Evolutionary conservation across 2,329 filamentous ascomycete species (phyloP).

Genomic region (Fusarium xyrophilum): DNA sequence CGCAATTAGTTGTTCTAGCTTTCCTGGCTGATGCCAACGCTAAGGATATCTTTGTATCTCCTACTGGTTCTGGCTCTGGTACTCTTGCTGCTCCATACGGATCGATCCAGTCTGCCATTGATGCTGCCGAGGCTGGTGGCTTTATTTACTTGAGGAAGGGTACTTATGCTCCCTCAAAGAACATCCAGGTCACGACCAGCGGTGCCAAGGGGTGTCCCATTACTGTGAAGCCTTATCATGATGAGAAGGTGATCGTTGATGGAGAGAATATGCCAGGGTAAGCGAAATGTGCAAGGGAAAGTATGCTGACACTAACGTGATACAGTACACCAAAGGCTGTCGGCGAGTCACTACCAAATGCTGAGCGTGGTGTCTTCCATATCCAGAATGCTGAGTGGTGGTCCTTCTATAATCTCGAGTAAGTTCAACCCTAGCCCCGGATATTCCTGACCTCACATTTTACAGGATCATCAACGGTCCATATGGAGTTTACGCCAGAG

Average conservation of each 20-base stretch:
- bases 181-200: constrained; percentile 56
- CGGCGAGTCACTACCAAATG: constrained; percentile 48
- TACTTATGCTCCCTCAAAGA: constrained; percentile 54
- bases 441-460: background rate
- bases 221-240: constrained; percentile 51
- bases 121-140: constrained; percentile 55
- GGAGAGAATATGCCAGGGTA: constrained; percentile 47
- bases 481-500: constrained; percentile 48
- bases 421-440: background rate
- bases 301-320: too few relatives aligned
- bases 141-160: constrained; percentile 55
- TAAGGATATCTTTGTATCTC: constrained; percentile 54
- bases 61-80: constrained; percentile 50
- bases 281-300: too few relatives aligned
- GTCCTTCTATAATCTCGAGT: constrained; percentile 52
- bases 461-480: constrained; percentile 46
- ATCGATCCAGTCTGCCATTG: constrained; percentile 56
- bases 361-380: constrained; percentile 56
- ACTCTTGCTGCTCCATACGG: constrained; percentile 50
- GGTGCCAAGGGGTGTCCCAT: constrained; percentile 51
- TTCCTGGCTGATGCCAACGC: constrained; percentile 29
- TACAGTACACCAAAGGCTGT: constrained; percentile 53
- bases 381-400: constrained; percentile 54
- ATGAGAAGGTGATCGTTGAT: constrained; percentile 55
- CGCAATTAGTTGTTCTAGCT: constrained; percentile 12